Base-by-base conservation (phyloP, 176 grass and related monocot genomes). In the Ampelocalamus luodianensis region DNA sequence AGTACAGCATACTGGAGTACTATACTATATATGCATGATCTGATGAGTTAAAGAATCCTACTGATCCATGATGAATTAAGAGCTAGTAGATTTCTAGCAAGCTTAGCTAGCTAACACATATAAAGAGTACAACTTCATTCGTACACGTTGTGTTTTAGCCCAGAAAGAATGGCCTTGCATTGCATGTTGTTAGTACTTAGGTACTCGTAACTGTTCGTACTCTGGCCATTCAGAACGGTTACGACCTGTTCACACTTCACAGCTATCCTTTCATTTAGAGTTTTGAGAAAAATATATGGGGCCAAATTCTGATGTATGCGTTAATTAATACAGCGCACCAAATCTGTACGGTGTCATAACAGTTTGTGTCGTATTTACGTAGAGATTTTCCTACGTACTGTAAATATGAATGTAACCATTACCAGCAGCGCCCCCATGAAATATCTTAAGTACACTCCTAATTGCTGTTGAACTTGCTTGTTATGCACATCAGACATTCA, bases 21-120 rank as follows among this genome's bases (percentile, higher is more conserved):
- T 64, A 8, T 73, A 73, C 61, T 64, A 18, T n/a, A n/a, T n/a
- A n/a, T 49, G 29, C 45, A 79, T 45, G 44, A 45, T 80, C 62
- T 71, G 71, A 49, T 48, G 16, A 20, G 39, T 27, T 48, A 60
- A 76, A 82, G 8, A 75, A 68, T 59, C 64, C 11, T 43, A 15
- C 24, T 24, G 51, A 8, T 74, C 46, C 71, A 20, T 34, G 17
- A 20, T 29, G 26, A 29, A 64, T 32, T 64, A 63, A 15, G 5
- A 64, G 26, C 61, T 64, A 17, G 0, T 4, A 5, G 45, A 72
- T 27, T 36, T 74, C 71, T 53, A 51, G 45, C 13, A 50, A 50
- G 45, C 23, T 26, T 78, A 63, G 44, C 14, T 24, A 62, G n/a
- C 38, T 45, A 63, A 12, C 12, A 63, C 13, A 39, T 9, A 5